Percentiles rank a stretch among this genome's conserved stretches.
Conservation (phyloP, 805 yeast genomes). For the Candida lessepsii region DNA sequence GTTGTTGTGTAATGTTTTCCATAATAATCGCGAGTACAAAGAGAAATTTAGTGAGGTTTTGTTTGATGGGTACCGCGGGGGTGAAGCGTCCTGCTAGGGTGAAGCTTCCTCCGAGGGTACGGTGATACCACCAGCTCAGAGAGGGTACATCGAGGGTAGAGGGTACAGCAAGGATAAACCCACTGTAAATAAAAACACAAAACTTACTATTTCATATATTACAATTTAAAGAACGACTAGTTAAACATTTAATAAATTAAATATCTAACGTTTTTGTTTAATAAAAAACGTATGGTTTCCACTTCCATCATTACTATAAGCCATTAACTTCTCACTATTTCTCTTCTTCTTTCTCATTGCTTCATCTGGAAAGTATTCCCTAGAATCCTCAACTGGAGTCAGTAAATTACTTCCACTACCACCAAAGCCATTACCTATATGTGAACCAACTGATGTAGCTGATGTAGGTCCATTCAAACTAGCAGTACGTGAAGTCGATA, state of each 20-base stretch:
- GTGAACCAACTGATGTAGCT: not conserved
- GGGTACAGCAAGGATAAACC: too few species aligned
- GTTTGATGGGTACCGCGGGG: too few species aligned
- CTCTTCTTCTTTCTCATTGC: conserved; percentile 12
- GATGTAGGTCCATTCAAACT: conserved; percentile 10
- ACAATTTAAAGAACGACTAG: too few species aligned
- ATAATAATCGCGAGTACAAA: conserved; percentile 6
- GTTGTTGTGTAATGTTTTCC: conserved; percentile 31
- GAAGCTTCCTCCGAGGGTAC: too few species aligned
- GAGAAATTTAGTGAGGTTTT: too few species aligned
- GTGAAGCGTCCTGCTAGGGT: too few species aligned
- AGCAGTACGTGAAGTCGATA: conserved; percentile 7
- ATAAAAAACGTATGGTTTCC: conserved; percentile 38
- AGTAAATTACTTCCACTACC: conserved; percentile 8
- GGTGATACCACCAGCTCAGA: too few species aligned
- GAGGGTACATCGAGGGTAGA: too few species aligned
- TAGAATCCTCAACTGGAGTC: conserved; percentile 13
- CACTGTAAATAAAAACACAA: too few species aligned
- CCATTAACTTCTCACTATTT: conserved; percentile 35
- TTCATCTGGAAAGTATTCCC: conserved; percentile 16
- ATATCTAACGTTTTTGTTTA: conserved; percentile 28
- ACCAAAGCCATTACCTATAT: conserved; percentile 5
- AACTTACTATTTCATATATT: too few species aligned
- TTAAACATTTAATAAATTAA: too few species aligned
- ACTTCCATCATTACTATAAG: conserved; percentile 41